Percentiles rank a stretch among this genome's conserved stretches.
Evolutionary conservation across 768 basidiomycete genomes (phyloP).

Genomic region (Tricholoma matsutake): DNA sequence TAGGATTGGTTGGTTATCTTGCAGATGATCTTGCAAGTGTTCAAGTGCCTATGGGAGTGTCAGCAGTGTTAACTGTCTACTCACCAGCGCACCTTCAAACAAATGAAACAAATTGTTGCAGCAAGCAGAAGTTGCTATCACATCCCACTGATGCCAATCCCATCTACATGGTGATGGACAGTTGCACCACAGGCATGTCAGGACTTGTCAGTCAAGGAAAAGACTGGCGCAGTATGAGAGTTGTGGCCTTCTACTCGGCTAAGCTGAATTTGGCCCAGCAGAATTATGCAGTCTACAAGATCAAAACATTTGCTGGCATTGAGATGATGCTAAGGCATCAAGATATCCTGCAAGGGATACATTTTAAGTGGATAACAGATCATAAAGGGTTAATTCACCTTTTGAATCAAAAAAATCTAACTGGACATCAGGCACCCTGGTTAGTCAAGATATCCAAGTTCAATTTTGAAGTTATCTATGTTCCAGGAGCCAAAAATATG

Average conservation of each 20-base stretch:
- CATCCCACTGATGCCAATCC: conserved; percentile 13
- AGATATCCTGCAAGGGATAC: too few species aligned
- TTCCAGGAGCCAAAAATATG: too few species aligned
- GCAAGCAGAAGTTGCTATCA: conserved; percentile 17
- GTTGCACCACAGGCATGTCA: conserved; percentile 17
- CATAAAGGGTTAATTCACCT: background rate
- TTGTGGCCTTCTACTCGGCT: too few species aligned
- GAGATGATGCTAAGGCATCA: too few species aligned
- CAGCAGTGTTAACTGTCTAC: conserved; percentile 19
- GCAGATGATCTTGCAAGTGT: conserved; percentile 17
- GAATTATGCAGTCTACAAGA: too few species aligned
- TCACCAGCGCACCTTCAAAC: conserved; percentile 29
- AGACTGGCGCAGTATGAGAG: too few species aligned
- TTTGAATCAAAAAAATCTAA: conserved; percentile 1
- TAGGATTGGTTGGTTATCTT: conserved; percentile 19
- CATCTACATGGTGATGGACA: conserved; percentile 31
- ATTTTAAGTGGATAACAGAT: too few species aligned
- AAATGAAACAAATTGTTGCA: conserved; percentile 25
- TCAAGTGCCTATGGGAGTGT: conserved; percentile 28
- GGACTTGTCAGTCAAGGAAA: conserved; percentile 3
- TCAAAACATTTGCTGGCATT: too few species aligned
- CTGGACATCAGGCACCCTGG: conserved; percentile 15
- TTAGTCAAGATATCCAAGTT: too few species aligned
- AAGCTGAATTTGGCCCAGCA: too few species aligned
- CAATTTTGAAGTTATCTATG: too few species aligned